Evolutionary conservation across 768 basidiomycete genomes (phyloP), one percentile per base, ranked within the genome.

Genomic region (Pulveroboletus frians): DNA sequence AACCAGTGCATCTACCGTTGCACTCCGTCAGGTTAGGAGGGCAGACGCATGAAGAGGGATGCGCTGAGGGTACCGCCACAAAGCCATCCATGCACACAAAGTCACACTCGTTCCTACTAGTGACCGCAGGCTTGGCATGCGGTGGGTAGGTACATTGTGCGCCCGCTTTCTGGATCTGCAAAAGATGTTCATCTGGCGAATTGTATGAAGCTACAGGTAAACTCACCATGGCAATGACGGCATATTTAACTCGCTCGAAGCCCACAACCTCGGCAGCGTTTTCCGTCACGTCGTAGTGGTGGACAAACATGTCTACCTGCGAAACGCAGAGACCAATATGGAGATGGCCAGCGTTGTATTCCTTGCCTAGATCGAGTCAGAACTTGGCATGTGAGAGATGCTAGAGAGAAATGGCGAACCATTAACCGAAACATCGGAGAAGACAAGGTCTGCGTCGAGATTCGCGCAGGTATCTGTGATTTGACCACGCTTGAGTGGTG

Each of bases 111-210:
- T 58, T 51, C 18, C 34, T 48, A 3, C 30, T 5, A 9, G 56
- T 51, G 43, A 58, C 62, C 4, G 54, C 30, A 10, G 64, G 53
- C 7, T 26, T 40, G 0, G 60, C 53, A 40, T 72, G 67, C n/a
- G 46, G 47, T 8, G 72, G 72, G 49, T 65, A 71, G 7, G 58
- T 43, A 49, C 73, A 73, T 32, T 62, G 34, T 26, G 55, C 34
- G 34, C 59, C 58, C 0, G 39, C 21, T 23, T 36, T 34, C 39
- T 60, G 55, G 46, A 70, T 58, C 71, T 70, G 30, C 17, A 10
- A 47, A 35, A 34, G 27, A 10, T 48, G 2, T 55, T 31, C 1
- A 29, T n/a, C 7, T 9, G 6, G 14, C 34, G 3, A 5, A 9
- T 11, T 10, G 15, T 20, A 35, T 1, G 15, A 46, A 5, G 21